Evolutionary conservation across 768 basidiomycete genomes (phyloP).

Genomic region (Leucogyrophana mollusca): DNA sequence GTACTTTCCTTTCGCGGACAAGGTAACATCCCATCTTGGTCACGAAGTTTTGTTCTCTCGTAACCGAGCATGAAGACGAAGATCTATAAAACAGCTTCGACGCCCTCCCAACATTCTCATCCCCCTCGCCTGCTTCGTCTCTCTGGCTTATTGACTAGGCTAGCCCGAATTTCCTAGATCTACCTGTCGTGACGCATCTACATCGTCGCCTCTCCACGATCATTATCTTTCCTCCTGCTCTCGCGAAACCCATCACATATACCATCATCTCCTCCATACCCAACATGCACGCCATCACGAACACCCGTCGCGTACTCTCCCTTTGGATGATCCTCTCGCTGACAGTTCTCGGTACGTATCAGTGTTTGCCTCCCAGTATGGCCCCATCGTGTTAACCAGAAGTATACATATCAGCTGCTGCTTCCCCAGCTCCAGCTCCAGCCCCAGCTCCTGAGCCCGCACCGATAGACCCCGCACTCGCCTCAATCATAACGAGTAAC

Average conservation of each 20-base stretch:
- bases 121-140: neutral
- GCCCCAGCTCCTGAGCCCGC: slow-evolving; percentile 17
- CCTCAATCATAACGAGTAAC: slow-evolving; percentile 20
- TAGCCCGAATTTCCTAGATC: neutral
- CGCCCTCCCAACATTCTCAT: neutral
- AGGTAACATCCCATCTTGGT: slow-evolving; percentile 6
- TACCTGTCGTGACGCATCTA: slow-evolving; percentile 1
- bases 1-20: slow-evolving; percentile 11
- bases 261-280: slow-evolving; percentile 10
- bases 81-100: neutral
- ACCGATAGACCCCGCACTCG: slow-evolving; percentile 20
- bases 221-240: neutral
- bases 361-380: neutral
- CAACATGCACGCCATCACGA: slow-evolving; percentile 3
- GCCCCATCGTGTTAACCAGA: no score
- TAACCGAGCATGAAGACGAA: slow-evolving; percentile 4
- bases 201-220: neutral
- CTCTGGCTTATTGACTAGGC: slow-evolving; percentile 14
- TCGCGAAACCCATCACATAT: neutral
- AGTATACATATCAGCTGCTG: slow-evolving; percentile 11
- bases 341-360: slow-evolving; percentile 15
- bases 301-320: slow-evolving; percentile 14
- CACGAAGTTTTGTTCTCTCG: slow-evolving; percentile 4
- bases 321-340: slow-evolving; percentile 21
- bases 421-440: slow-evolving; percentile 12